Conservation (phyloP, 2,329 filamentous ascomycete genomes). For the Lachnellula willkommii region DNA sequence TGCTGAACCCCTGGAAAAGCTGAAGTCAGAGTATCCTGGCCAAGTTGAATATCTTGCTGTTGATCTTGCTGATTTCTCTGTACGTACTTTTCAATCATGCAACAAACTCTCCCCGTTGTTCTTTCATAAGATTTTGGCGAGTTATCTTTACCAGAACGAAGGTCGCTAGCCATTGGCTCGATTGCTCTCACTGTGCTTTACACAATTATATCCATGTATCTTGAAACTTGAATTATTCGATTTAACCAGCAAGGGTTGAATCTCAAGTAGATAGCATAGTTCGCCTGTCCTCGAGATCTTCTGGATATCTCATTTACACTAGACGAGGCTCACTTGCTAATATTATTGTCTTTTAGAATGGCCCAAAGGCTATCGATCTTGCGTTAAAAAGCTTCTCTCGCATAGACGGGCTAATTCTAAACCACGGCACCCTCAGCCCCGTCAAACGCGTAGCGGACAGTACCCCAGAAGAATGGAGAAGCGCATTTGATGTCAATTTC, state of each 20-base stretch:
- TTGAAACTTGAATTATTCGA: too few relatives aligned
- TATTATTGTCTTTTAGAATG: constrained; percentile 34
- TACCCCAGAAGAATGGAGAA: constrained; percentile 68
- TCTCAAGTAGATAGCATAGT: too few relatives aligned
- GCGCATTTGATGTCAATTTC: constrained; percentile 76
- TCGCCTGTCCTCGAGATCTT: too few relatives aligned
- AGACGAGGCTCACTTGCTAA: neutral
- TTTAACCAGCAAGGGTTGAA: too few relatives aligned
- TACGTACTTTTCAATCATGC: constrained; percentile 25
- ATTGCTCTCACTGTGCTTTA: too few relatives aligned
- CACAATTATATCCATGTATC: too few relatives aligned
- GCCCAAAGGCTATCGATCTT: constrained; percentile 56
- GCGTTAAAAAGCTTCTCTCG: constrained; percentile 63
- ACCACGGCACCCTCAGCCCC: constrained; percentile 78
- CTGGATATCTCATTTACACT: neutral
- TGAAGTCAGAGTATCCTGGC: constrained; percentile 47
- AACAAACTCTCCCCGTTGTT: neutral
- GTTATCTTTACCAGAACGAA: too few relatives aligned
- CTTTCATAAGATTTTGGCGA: too few relatives aligned
- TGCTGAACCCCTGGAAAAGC: constrained; percentile 41
- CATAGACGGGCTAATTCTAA: constrained; percentile 79
- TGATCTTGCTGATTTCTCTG: constrained; percentile 50
- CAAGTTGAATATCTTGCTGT: constrained; percentile 53
- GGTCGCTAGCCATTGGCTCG: too few relatives aligned
- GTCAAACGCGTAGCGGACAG: constrained; percentile 65